Evolutionary conservation across 148 eudicot genomes (phyloP).

Genomic region (Vaccinium vitisidaea): DNA sequence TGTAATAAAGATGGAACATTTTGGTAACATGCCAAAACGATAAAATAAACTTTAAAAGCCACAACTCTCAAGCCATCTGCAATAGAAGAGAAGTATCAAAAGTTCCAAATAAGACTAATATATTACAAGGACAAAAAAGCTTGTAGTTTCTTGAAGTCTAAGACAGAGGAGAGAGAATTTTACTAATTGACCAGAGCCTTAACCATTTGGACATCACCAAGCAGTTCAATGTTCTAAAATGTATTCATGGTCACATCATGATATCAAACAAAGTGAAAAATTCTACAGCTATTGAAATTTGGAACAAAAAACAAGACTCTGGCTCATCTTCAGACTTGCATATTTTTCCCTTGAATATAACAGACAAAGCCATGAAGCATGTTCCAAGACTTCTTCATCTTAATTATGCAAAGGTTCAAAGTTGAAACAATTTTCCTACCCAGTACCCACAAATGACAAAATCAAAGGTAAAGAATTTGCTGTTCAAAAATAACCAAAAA

Average conservation of each 20-base stretch:
- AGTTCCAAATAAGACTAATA: neutral
- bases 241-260: neutral
- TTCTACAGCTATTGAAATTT: neutral
- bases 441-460: neutral
- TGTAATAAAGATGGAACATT: slow-evolving; percentile 1
- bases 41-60: neutral
- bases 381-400: neutral
- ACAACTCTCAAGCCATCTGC: neutral
- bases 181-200: too few species aligned
- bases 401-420: too few species aligned
- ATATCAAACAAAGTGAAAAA: neutral
- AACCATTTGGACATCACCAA: neutral
- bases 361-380: neutral
- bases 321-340: neutral
- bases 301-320: neutral
- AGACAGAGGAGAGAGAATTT: neutral
- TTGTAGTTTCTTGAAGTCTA: neutral
- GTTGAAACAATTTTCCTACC: neutral
- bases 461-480: neutral
- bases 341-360: neutral
- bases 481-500: neutral
- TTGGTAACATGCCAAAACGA: neutral
- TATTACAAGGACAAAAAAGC: neutral
- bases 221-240: neutral
- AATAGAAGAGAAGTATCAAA: neutral